These are phyloP conservation scores for Penicillium sp. DNA, from an alignment of 2,329 filamentous ascomycete genomes.

Conservation along the genomic window DNA sequence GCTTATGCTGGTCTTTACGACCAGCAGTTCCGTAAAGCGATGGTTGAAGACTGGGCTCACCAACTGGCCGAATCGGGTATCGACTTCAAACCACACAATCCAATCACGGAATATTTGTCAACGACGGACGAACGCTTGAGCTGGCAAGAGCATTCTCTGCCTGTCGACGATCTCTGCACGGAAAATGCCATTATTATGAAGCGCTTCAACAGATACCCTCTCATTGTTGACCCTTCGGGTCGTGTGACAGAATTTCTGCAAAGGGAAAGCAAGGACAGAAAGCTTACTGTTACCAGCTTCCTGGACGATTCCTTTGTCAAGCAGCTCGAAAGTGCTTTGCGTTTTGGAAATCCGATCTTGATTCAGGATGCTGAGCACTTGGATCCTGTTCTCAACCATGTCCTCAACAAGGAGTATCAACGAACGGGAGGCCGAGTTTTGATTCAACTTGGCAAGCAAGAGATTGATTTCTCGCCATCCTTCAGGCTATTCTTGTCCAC, in stretches of 20 bases:
- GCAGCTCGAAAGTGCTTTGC: conserved; percentile 90
- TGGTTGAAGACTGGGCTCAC: conserved; percentile 96
- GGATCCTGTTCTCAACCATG: conserved; percentile 94
- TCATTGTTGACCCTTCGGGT: conserved; percentile 97
- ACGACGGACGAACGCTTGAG: conserved; percentile 89
- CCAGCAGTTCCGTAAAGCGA: conserved; percentile 93
- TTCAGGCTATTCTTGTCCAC: conserved; percentile 96
- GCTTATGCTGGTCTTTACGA: conserved; percentile 97
- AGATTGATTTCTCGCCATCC: conserved; percentile 96
- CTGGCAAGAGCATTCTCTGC: conserved; percentile 91
- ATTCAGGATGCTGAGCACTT: conserved; percentile 98
- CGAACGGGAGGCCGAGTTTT: conserved; percentile 96
- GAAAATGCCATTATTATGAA: conserved; percentile 97
- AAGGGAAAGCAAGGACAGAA: conserved; percentile 87
- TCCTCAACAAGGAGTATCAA: conserved; percentile 99
- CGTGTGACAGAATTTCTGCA: conserved; percentile 91
- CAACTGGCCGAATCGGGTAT: conserved; percentile 92
- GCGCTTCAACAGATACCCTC: conserved; percentile 94
- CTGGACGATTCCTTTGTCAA: conserved; percentile 97
- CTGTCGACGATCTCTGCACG: conserved; percentile 94
- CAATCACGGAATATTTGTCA: conserved; percentile 91
- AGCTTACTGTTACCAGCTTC: conserved; percentile 95
- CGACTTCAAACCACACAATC: conserved; percentile 86
- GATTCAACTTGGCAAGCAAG: conserved; percentile 96
- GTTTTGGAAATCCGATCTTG: conserved; percentile 96